A percentile compares a stretch with the other conserved stretches of the same genome.
These are phyloP conservation scores for Trametes cubensis DNA, from an alignment of 768 basidiomycete genomes.

Conservation along the genomic window DNA sequence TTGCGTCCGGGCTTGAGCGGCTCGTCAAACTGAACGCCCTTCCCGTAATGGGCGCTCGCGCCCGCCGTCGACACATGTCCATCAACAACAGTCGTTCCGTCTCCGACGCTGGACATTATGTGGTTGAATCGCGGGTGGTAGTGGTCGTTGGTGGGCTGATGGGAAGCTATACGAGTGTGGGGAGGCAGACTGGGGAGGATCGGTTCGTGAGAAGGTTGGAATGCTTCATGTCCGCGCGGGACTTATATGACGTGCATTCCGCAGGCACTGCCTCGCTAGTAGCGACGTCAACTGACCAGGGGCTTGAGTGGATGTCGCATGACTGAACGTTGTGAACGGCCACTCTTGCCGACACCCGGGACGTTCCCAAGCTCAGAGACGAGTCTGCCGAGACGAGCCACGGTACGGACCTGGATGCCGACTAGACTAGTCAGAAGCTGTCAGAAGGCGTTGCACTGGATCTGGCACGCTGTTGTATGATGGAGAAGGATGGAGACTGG, in stretches of 20 bases:
- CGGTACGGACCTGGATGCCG: no score
- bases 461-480: no score
- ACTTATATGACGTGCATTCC: no score
- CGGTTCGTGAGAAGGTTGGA: neutral
- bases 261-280: neutral
- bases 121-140: neutral
- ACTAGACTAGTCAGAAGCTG: no score
- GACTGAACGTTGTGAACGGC: neutral
- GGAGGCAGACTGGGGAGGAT: neutral
- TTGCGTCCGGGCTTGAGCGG: slow-evolving; percentile 18
- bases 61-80: slow-evolving; percentile 33
- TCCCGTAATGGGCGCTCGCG: slow-evolving; percentile 6
- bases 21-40: slow-evolving; percentile 9
- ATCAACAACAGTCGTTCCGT: slow-evolving; percentile 49
- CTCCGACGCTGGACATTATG: slow-evolving; percentile 39
- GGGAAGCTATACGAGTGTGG: neutral
- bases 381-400: no score
- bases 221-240: neutral
- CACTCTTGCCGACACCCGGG: no score
- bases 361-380: no score
- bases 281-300: slow-evolving; percentile 6
- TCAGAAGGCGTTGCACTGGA: no score
- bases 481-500: no score
- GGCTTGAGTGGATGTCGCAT: neutral
- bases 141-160: neutral